Base-by-base conservation (phyloP, 352 stramenopile genomes). In the Globisporangium camurandrum region DNA sequence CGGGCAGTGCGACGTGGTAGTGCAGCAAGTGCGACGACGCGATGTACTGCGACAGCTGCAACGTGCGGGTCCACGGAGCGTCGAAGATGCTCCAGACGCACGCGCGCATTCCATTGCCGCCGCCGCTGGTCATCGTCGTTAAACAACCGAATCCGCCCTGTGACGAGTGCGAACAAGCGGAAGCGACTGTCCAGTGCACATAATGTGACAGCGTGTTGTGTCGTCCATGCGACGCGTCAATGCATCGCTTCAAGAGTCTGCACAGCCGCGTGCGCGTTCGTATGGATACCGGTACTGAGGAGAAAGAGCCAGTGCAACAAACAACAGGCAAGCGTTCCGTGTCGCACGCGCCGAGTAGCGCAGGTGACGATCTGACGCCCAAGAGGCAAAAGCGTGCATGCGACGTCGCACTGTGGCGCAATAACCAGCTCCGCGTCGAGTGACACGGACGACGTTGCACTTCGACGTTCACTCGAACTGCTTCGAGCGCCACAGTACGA, bases 221-320 rank as follows among this genome's bases (percentile, higher is more conserved):
- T 56, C 49, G 34, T 2, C 50, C 56, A 11, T 89, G 78, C 30
- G 71, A 89, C 48, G 62, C 62, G 0, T 81, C 58, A 14, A 71
- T 89, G 22, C 78, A 89, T 49, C 69, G 79, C 48, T 89, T 88
- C 36, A 89, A 88, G 63, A 86, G 71, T 37, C 62, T 88, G 45
- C 62, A 60, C 3, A 73, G 61, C 41, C 78, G 88, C 50, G 56
- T 34, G 11, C 72, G 77, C 11, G 51, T 57, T 1, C 11, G 47
- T 4, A 17, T 72, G 11, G n/a, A 24, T 46, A 24, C 26, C 11
- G 43, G 16, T 22, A 10, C 22, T 19, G 51, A 40, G 6, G 17
- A 9, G 7, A 49, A 53, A 10, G 57, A 69, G 33, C 16, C 47
- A 16, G 55, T 51, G 17, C 5, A 47, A n/a, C n/a, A n/a, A n/a